Evolutionary conservation across 352 stramenopile genomes (phyloP).

Genomic region (Sclerospora graminicola): DNA sequence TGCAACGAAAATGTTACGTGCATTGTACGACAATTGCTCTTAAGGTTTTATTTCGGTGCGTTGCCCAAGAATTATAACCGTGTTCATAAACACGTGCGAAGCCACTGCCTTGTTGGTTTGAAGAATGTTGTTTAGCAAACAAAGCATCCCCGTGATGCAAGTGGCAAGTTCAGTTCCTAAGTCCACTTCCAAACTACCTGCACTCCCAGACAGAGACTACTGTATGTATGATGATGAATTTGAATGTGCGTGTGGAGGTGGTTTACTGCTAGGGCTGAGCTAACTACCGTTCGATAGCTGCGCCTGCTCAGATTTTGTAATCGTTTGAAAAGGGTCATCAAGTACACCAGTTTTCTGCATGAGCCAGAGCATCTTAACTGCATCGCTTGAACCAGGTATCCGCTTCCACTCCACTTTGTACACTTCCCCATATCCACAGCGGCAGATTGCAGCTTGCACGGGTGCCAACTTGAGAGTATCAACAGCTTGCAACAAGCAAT

Average conservation of each 20-base stretch:
- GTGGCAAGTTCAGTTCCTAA: too few species aligned
- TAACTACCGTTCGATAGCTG: slow-evolving; percentile 23
- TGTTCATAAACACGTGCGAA: too few species aligned
- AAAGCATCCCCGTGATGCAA: too few species aligned
- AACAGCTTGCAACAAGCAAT: slow-evolving; percentile 65
- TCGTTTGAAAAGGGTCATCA: slow-evolving; percentile 7
- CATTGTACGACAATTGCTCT: too few species aligned
- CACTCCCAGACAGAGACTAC: too few species aligned
- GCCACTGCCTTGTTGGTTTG: too few species aligned
- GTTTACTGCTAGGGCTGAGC: neutral
- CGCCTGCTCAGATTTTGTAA: slow-evolving; percentile 6
- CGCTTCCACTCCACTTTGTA: slow-evolving; percentile 65
- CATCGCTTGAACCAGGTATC: slow-evolving; percentile 70
- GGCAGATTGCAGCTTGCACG: slow-evolving; percentile 26
- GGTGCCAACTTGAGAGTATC: slow-evolving; percentile 28
- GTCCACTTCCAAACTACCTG: too few species aligned
- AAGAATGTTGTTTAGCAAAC: too few species aligned
- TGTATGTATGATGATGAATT: too few species aligned
- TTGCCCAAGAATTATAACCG: too few species aligned
- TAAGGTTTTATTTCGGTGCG: too few species aligned
- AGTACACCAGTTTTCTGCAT: slow-evolving; percentile 56
- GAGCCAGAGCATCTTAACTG: slow-evolving; percentile 62
- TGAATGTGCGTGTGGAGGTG: neutral
- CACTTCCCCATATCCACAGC: slow-evolving; percentile 31
- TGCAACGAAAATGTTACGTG: neutral